Evolutionary conservation across 2,329 filamentous ascomycete species (phyloP).

Genomic region (Arthrobotrys sphaeroides): DNA sequence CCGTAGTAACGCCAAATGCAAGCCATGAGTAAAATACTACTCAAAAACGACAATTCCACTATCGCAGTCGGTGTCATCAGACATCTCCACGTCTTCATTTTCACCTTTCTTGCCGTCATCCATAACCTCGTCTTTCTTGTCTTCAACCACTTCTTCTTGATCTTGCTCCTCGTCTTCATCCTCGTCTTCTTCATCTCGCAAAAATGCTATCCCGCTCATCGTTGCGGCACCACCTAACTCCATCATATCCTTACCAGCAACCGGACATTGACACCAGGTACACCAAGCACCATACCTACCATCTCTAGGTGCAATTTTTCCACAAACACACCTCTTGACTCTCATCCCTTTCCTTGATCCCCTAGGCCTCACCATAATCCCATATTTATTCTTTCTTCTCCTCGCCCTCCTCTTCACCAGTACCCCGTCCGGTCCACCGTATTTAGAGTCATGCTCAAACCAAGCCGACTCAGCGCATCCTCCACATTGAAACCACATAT

Average conservation of each 20-base stretch:
- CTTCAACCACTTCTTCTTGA: neutral
- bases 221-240: constrained; percentile 44
- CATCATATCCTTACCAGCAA: constrained; percentile 28
- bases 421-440: constrained; percentile 33
- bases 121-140: neutral
- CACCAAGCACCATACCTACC: constrained; percentile 44
- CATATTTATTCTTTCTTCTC: constrained; percentile 42
- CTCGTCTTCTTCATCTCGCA: neutral
- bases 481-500: constrained; percentile 47
- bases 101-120: constrained; percentile 6
- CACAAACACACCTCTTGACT: constrained; percentile 44
- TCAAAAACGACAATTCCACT: constrained; percentile 40
- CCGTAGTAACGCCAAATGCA: constrained; percentile 6
- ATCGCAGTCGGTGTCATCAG: neutral
- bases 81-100: neutral
- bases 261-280: constrained; percentile 46
- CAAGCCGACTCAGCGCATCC: constrained; percentile 44
- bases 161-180: neutral
- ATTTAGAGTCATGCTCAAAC: constrained; percentile 43
- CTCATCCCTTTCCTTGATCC: neutral
- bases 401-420: neutral
- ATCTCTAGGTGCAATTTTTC: constrained; percentile 24
- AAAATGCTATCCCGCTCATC: constrained; percentile 19
- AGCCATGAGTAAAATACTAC: neutral
- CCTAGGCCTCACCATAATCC: constrained; percentile 37